Percentiles rank a stretch among this genome's conserved stretches.
phyloP scores from a whole-genome alignment of 306 rosid genomes.

The Delonix regia region DNA sequence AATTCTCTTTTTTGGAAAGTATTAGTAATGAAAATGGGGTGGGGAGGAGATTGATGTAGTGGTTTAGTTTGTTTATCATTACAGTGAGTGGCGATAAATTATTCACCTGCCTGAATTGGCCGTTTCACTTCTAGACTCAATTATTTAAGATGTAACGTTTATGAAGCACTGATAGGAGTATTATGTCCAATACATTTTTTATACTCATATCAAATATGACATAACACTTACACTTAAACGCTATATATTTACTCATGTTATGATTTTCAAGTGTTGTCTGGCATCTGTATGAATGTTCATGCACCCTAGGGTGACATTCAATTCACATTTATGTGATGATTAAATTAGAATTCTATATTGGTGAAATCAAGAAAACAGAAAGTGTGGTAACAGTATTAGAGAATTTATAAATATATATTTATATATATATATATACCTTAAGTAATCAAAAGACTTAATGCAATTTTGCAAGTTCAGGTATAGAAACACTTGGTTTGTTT shows the following conservation, averaged over 20 bases:
- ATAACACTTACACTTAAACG: neutral
- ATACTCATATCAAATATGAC: no score
- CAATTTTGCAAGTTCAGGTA: neutral
- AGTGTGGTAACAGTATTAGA: neutral
- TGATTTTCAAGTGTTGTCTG: neutral
- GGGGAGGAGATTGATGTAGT: neutral
- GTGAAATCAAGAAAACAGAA: slow-evolving; percentile 9
- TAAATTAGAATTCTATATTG: neutral
- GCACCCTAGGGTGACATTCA: neutral
- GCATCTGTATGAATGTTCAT: neutral
- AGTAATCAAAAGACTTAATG: neutral
- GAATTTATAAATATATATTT: neutral
- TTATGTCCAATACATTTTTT: no score
- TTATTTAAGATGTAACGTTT: slow-evolving; percentile 17
- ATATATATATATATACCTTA: neutral
- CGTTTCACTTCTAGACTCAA: slow-evolving; percentile 7
- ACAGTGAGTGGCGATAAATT: neutral
- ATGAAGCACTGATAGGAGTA: neutral
- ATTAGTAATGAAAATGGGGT: neutral
- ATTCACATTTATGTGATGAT: slow-evolving; percentile 3
- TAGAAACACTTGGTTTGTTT: neutral
- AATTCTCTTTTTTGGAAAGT: neutral
- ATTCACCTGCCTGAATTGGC: slow-evolving; percentile 1
- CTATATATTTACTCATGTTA: neutral
- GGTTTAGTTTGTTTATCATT: slow-evolving; percentile 10